These are phyloP conservation scores for Aureobasidium namibiae DNA, from an alignment of 2,329 filamentous ascomycete genomes.

Conservation along the genomic window DNA sequence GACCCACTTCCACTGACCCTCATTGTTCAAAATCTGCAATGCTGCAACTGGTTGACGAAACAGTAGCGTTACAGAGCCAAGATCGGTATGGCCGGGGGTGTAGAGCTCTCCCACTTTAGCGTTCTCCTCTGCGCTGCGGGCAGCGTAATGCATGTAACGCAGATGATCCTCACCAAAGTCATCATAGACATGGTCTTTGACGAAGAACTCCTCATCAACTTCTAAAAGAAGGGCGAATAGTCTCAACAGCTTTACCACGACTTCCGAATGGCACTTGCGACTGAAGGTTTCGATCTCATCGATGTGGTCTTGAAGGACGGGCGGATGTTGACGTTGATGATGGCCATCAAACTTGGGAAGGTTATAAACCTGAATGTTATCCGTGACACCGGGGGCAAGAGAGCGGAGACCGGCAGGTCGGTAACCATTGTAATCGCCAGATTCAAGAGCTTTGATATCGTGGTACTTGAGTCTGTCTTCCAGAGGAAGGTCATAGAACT, in stretches of 20 bases:
- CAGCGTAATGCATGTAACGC: slow-evolving; percentile 54
- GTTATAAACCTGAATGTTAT: slow-evolving; percentile 54
- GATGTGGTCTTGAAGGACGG: slow-evolving; percentile 41
- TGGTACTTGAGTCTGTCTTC: slow-evolving; percentile 53
- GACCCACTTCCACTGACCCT: slow-evolving; percentile 34
- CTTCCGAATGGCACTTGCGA: slow-evolving; percentile 43
- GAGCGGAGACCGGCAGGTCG: slow-evolving; percentile 9
- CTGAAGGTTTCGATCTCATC: slow-evolving; percentile 50
- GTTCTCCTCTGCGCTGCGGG: slow-evolving; percentile 25
- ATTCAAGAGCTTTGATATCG: slow-evolving; percentile 20
- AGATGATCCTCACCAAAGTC: slow-evolving; percentile 52
- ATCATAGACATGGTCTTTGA: slow-evolving; percentile 50
- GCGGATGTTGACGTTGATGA: slow-evolving; percentile 32
- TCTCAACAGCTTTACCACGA: slow-evolving; percentile 49
- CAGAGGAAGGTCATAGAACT: slow-evolving; percentile 48
- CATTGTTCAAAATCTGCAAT: slow-evolving; percentile 26
- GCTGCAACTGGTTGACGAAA: slow-evolving; percentile 32
- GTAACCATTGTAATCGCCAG: slow-evolving; percentile 26
- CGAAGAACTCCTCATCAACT: slow-evolving; percentile 50
- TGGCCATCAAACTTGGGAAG: slow-evolving; percentile 43
- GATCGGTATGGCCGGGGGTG: slow-evolving; percentile 33
- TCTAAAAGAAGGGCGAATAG: slow-evolving; percentile 55
- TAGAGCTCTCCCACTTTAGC: slow-evolving; percentile 23
- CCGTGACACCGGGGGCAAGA: slow-evolving; percentile 20
- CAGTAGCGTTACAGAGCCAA: slow-evolving; percentile 31